A percentile compares a stretch with the other conserved stretches of the same genome.
These are phyloP conservation scores for Trichoderma pleuroti DNA, from an alignment of 2,329 filamentous ascomycete genomes.

Conservation along the genomic window DNA sequence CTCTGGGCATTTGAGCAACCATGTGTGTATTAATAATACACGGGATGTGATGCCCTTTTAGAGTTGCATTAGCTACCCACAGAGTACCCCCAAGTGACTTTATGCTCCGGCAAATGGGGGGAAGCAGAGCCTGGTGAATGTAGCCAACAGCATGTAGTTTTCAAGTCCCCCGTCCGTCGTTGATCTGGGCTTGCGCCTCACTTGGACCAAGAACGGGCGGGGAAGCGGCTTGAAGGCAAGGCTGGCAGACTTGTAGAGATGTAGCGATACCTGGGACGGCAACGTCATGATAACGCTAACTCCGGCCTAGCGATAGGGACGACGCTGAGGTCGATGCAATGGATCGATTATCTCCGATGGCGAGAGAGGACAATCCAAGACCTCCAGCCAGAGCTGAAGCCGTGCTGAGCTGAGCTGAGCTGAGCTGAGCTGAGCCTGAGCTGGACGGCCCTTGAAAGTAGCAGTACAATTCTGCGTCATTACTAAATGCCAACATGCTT, in stretches of 20 bases:
- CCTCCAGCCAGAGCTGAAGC: neutral
- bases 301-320: slow-evolving; percentile 10
- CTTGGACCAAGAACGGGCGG: neutral
- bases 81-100: neutral
- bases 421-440: neutral
- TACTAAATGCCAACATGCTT: too few relatives aligned
- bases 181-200: neutral
- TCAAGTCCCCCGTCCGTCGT: neutral
- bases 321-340: neutral
- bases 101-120: neutral
- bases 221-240: neutral
- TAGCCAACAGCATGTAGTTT: neutral
- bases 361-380: neutral
- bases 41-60: neutral
- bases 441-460: neutral
- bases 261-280: neutral
- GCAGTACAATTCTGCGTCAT: neutral
- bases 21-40: neutral
- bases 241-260: neutral
- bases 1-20: neutral
- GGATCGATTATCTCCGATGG: neutral
- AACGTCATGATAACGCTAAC: slow-evolving; percentile 18
- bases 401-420: neutral
- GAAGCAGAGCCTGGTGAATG: neutral
- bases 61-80: neutral